These are phyloP conservation scores for Ustilago nuda DNA, from an alignment of 1,284 basidiomycete species.

Conservation along the genomic window DNA sequence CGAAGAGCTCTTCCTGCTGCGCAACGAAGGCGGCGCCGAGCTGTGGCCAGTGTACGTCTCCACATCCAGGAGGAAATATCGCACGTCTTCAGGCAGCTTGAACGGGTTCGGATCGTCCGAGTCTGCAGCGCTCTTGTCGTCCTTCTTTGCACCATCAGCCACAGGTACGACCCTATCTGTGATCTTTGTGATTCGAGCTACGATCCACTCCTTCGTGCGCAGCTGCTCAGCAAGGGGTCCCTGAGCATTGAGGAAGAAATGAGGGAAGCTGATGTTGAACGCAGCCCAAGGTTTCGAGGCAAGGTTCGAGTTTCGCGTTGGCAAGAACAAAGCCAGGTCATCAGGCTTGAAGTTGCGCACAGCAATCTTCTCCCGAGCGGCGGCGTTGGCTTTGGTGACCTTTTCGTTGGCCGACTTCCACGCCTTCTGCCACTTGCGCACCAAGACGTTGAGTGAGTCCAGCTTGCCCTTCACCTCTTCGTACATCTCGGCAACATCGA, in stretches of 20 bases:
- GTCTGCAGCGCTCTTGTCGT: slow-evolving; percentile 5
- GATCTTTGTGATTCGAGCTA: slow-evolving; percentile 88
- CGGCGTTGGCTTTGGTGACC: slow-evolving; percentile 73
- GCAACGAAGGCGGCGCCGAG: slow-evolving; percentile 30
- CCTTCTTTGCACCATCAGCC: slow-evolving; percentile 13
- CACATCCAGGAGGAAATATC: slow-evolving; percentile 91
- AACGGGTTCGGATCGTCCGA: slow-evolving; percentile 63
- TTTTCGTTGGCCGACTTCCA: slow-evolving; percentile 79
- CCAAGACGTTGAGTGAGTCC: slow-evolving; percentile 74
- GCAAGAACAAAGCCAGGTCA: slow-evolving; percentile 92
- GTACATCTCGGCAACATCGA: slow-evolving; percentile 79
- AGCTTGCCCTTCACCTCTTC: slow-evolving; percentile 83
- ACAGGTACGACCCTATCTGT: slow-evolving; percentile 77
- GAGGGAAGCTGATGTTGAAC: slow-evolving; percentile 82
- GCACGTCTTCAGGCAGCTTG: slow-evolving; percentile 85
- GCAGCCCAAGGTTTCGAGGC: slow-evolving; percentile 59
- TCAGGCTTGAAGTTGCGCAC: slow-evolving; percentile 62
- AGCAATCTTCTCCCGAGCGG: slow-evolving; percentile 71
- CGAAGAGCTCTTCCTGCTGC: slow-evolving; percentile 42
- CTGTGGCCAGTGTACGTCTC: slow-evolving; percentile 74
- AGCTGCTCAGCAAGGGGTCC: slow-evolving; percentile 78
- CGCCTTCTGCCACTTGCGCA: slow-evolving; percentile 95
- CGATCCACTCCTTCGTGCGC: slow-evolving; percentile 81
- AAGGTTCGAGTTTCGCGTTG: slow-evolving; percentile 87
- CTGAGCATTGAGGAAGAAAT: slow-evolving; percentile 92